Base-by-base conservation (phyloP, 2,329 filamentous ascomycete species). In the Madurella fahalii region DNA sequence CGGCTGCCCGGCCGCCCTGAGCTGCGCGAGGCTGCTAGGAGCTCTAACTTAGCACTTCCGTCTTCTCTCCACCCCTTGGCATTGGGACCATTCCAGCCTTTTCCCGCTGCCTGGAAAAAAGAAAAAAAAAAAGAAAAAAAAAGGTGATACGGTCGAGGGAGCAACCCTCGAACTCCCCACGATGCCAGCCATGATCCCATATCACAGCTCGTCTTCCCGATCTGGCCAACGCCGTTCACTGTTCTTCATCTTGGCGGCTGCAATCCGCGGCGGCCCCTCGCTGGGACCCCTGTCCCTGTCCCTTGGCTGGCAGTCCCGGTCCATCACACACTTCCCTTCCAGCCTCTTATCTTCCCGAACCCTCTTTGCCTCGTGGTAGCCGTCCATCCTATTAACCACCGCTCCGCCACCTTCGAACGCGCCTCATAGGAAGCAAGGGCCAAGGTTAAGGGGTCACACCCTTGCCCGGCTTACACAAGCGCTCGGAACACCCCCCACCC, bases 281-380 rank as follows among this genome's bases (percentile, higher is more conserved):
- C 34, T 57, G 17, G 42, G 47, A 52, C 59, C 61, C 59, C 56
- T 58, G 61, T 58, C 62, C 63, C 52, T 63, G 62, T 56, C 50
- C 53, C 40, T 55, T 55, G 46, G 34, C 54, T 63, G 58, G 52
- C 50, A 60, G 25, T 59, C 60, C 60, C 61, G 58, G 55, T 54
- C 53, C 61, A 58, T 58, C 57, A 58, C 54, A 58, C 60, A 55
- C 56, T 48, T 53, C 45, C 52, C 54, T 25, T 56, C 52, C 44
- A 53, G 49, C 58, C 55, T 61, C 60, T 60, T 63, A 63, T 63
- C 63, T 63, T 64, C 63, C 63, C 63, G 63, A 64, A 64, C 63
- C 63, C 61, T 63, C 56, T 64, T 62, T 61, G 54, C 63, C 63
- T 63, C 63, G 63, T 64, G 63, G 63, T 60, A 61, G 54, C 58